Base-by-base conservation (phyloP, 1,284 basidiomycete species). In the Rhodotorula mucilaginosa region DNA sequence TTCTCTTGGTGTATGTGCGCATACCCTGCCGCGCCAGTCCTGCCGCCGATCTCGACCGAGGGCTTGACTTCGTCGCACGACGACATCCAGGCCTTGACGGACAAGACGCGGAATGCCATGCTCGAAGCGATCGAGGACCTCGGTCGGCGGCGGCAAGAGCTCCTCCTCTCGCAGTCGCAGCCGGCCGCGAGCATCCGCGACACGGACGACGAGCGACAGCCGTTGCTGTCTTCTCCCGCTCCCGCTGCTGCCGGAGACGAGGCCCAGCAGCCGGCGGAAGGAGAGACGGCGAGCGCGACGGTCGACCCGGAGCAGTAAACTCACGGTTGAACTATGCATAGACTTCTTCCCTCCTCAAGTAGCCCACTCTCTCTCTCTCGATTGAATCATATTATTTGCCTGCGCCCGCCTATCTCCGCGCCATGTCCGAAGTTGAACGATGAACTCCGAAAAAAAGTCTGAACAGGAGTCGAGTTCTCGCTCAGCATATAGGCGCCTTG, bases 11-110 rank as follows among this genome's bases (percentile, higher is more conserved):
- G n/a, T 29, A 46, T 3, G 31, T 44, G 10, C 26, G 23, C 54
- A 54, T n/a, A n/a, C 21, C 31, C 18, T 26, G 6, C 23, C 2
- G 15, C 5, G 64, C 64, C 78, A 91, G 91, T 92, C 49, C 86
- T 95, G 8, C 88, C 89, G 18, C 91, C 93, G 0, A 85, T 93
- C 62, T 80, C 86, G 39, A 95, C 92, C 1, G 79, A 83, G n/a
- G 88, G 87, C 13, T 80, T 92, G 56, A 89, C 87, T 5, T 79
- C 84, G 2, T 85, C 83, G 13, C 68, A 61, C 6, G 76, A 76
- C 8, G 91, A 94, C 78, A 87, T 90, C 39, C 81, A 83, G 62
- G 84, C 85, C 8, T 86, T 94, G 48, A 84, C 87, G 2, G 81
- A 83, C 31, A 86, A 85, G 68, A 88, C 92, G 23, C 87, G 87